Evolutionary conservation across 2,329 filamentous ascomycete genomes (phyloP).

Genomic region (Xylaria sp.): DNA sequence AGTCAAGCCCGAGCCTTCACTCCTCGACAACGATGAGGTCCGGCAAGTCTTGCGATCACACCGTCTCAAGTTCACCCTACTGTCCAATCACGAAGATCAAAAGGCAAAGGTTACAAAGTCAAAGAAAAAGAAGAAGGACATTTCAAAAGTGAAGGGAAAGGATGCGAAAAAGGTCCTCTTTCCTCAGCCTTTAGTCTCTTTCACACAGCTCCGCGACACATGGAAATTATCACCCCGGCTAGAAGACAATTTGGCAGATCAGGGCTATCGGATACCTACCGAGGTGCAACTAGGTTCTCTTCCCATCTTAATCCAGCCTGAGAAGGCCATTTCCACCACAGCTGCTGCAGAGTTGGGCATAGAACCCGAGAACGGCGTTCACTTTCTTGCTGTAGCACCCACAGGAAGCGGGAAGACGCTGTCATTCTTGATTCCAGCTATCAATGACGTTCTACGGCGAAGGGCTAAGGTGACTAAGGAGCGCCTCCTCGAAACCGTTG

Average conservation of each 20-base stretch:
- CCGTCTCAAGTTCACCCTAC: constrained; percentile 80
- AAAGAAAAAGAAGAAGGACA: constrained; percentile 59
- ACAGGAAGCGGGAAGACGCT: constrained; percentile 97
- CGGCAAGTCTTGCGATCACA: constrained; percentile 77
- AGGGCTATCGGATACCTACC: constrained; percentile 87
- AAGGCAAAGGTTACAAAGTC: constrained; percentile 63
- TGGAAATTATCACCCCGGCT: constrained; percentile 79
- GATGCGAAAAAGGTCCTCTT: constrained; percentile 68
- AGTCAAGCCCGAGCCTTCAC: constrained; percentile 36
- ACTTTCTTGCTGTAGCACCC: constrained; percentile 88
- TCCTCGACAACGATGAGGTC: constrained; percentile 72
- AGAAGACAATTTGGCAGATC: constrained; percentile 77
- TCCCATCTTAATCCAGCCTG: constrained; percentile 73
- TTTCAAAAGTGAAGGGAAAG: constrained; percentile 51
- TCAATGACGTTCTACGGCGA: constrained; percentile 73
- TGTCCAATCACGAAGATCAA: constrained; percentile 59
- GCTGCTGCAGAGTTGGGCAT: constrained; percentile 44
- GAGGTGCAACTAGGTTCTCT: constrained; percentile 91
- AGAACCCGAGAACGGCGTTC: constrained; percentile 51
- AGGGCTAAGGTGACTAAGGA: constrained; percentile 53
- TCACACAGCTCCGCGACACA: constrained; percentile 70
- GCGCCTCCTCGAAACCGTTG: constrained; percentile 67
- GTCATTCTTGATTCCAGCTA: constrained; percentile 85
- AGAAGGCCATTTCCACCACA: constrained; percentile 51
- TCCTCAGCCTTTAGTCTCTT: constrained; percentile 80